These are phyloP conservation scores for Aegle marmelos DNA, from an alignment of 345 rosid genomes.

Conservation along the genomic window DNA sequence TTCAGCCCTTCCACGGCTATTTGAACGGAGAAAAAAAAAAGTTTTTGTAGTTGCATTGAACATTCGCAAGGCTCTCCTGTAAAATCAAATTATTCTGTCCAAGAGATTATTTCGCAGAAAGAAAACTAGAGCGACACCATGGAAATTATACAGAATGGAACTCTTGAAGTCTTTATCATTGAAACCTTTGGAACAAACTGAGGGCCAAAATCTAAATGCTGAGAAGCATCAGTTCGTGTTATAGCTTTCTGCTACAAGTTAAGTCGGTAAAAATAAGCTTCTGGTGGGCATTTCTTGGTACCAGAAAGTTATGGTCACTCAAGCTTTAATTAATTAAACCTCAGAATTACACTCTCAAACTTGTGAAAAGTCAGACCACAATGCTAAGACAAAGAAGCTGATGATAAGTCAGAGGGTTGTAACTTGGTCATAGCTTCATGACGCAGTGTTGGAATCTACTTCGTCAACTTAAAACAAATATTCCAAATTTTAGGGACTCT, in stretches of 20 bases:
- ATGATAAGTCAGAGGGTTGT: background rate
- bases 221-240: background rate
- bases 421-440: background rate
- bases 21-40: background rate
- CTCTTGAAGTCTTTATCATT: background rate
- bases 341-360: too few relatives aligned
- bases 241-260: background rate
- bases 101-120: background rate
- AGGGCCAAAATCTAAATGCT: background rate
- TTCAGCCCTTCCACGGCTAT: background rate
- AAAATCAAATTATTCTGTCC: too few relatives aligned
- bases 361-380: background rate
- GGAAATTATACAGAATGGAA: background rate
- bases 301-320: too few relatives aligned
- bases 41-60: background rate
- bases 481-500: background rate
- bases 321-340: too few relatives aligned
- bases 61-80: too few relatives aligned
- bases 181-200: background rate
- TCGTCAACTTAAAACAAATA: background rate
- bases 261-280: background rate
- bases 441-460: background rate
- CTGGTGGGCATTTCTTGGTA: background rate
- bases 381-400: background rate
- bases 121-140: background rate